A percentile compares a stretch with the other conserved stretches of the same genome.
Conservation (phyloP, 2,329 filamentous ascomycete species). For the Botrytis fabae region DNA sequence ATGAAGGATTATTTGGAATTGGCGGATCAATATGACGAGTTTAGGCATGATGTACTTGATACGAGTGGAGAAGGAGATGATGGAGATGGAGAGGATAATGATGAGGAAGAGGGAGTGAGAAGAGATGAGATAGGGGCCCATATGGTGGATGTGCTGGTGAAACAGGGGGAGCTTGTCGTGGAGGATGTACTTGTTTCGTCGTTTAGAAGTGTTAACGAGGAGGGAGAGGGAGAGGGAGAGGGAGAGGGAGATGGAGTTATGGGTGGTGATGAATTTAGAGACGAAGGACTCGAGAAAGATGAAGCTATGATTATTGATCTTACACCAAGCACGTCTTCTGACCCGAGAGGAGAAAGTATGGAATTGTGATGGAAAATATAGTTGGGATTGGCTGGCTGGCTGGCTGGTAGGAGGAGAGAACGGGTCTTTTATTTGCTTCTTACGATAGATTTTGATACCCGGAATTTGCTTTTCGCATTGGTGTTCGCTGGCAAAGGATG, state of each 20-base stretch:
- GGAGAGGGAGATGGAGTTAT: background rate
- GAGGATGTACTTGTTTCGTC: background rate
- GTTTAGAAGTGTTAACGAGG: background rate
- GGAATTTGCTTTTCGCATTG: background rate
- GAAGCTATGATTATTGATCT: background rate
- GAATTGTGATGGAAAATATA: background rate
- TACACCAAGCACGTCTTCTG: background rate
- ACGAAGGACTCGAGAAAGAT: background rate
- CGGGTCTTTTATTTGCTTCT: background rate
- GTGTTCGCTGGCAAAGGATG: background rate
- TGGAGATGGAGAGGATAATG: background rate
- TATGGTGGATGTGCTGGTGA: background rate
- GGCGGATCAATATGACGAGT: background rate
- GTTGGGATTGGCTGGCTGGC: background rate
- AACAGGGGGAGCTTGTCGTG: background rate
- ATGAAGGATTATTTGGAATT: background rate
- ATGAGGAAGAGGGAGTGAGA: background rate
- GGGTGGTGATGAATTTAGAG: background rate
- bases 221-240: background rate
- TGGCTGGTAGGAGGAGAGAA: no score
- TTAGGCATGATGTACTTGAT: background rate
- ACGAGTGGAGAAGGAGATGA: background rate
- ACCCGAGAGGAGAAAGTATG: background rate
- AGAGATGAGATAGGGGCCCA: background rate
- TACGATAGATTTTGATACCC: slow-evolving; percentile 5